Evolutionary conservation across 495 filamentous ascomycete genomes (phyloP), one percentile per base, ranked within the genome.

Genomic region (Daldinia bambusicola): DNA sequence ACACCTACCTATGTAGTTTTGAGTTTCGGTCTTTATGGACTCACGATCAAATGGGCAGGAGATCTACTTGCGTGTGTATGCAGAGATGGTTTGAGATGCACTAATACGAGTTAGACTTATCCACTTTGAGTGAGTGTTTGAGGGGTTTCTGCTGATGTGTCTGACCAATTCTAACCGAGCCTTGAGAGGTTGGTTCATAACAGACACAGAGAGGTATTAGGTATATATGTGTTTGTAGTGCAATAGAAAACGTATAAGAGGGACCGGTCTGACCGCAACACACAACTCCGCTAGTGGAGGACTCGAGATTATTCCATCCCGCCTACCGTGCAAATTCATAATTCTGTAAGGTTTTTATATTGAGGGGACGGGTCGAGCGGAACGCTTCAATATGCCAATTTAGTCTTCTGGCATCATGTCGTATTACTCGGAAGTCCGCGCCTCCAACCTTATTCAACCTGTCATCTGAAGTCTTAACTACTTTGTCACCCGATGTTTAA

Each of bases 381-480:
- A 62, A 62, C 57, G 40, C 45, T 31, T 66, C 31, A 20, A 20
- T 71, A 58, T 66, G 57, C 16, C 68, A 66, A 34, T 38, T 61
- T 51, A 55, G n/a, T 48, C 36, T 55, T 60, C 34, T 16, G 41
- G 38, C 34, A 61, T 70, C 13, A 61, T 61, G 61, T 61, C 13
- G 55, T 48, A 56, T 18, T 48, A 13, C 57, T 61, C 51, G 40
- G 58, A 41, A 32, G 55, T 55, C 60, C 10, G 50, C 63, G 30
- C 26, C 38, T 43, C 16, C 58, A 67, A 71, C 63, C 53, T 52
- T 63, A 67, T 63, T 58, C n/a, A 7, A 63, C 52, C 63, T 71
- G 52, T 48, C 63, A 55, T 63, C 63, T 26, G 22, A 61, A 66
- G n/a, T 66, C 61, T 59, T 67, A 58, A 71, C 63, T 59, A 16